Percentiles rank a stretch among this genome's conserved stretches.
Evolutionary conservation across 352 stramenopile genomes (phyloP).

Genomic region (Globisporangium echinulatum): DNA sequence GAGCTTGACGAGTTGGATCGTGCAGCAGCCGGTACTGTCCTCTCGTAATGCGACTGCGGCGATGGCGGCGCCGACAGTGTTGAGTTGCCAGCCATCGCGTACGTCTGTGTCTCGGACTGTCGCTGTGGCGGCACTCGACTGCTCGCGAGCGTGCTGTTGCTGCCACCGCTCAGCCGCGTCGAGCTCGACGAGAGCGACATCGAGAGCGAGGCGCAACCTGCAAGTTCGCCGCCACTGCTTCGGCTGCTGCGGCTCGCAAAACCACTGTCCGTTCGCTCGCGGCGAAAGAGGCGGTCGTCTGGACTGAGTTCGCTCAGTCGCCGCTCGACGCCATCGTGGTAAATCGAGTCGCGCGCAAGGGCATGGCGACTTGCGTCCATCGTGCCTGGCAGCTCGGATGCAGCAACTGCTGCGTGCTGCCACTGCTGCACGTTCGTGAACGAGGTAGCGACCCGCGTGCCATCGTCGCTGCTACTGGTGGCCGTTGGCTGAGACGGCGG

Average conservation of each 20-base stretch:
- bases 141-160: background rate
- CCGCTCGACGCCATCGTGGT: slow-evolving; percentile 11
- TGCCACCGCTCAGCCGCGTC: background rate
- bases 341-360: slow-evolving; percentile 20
- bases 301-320: slow-evolving; percentile 9
- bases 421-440: slow-evolving; percentile 39
- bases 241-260: background rate
- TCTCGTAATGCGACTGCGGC: slow-evolving; percentile 15
- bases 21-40: too few relatives aligned
- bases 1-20: slow-evolving; percentile 15
- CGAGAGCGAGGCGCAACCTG: background rate
- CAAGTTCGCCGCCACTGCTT: background rate
- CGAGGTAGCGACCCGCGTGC: slow-evolving; percentile 21
- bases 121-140: background rate
- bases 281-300: slow-evolving; percentile 10
- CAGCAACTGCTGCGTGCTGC: slow-evolving; percentile 6
- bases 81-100: slow-evolving; percentile 5
- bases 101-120: background rate
- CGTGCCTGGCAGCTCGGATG: slow-evolving; percentile 2
- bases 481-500: background rate
- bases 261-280: background rate
- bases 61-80: slow-evolving; percentile 1
- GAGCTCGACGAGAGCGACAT: background rate
- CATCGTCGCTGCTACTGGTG: slow-evolving; percentile 11
- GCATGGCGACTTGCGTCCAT: background rate